Evolutionary conservation across 768 basidiomycete genomes (phyloP), one percentile per base, ranked within the genome.

Genomic region (Tulasnella sp.): DNA sequence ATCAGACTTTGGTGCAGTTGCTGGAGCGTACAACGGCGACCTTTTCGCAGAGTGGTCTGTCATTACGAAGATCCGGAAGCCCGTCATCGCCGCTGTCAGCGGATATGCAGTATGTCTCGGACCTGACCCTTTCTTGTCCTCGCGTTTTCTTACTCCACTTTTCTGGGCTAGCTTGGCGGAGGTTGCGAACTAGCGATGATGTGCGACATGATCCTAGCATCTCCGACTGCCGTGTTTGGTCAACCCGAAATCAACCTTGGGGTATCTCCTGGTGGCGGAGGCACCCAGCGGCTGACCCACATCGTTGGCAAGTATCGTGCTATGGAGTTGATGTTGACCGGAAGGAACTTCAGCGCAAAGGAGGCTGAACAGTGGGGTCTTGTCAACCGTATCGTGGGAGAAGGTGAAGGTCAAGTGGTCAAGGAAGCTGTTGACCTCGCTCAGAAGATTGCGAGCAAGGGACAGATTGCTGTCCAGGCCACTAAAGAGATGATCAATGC

Each of bases 401-500:
- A 83, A 35, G 83, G 84, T 5, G 83, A 85, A 76, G 85, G 92
- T 2, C 86, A 89, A 81, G 95, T 97, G 61, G 91, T 97, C 20
- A 89, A 92, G 42, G 95, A 96, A 83, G 97, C 97, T 0, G 37
- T 77, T 32, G 37, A 46, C 23, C 76, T 77, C n/a, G 76, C 84
- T 2, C 82, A 83, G 69, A 82, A 80, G 77, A 84, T 87, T 73
- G 84, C 83, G 0, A 78, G 81, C 23, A 86, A 84, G 80, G 85
- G 86, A 0, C 78, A 78, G 75, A 79, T 87, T 18, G 91, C 94
- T 32, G 91, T 94, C 20, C 90, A 92, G 83, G 95, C 95, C 40
- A 86, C 83, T 44, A 99, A 99, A 86, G 97, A 99, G 84, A 94
- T 93, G 3, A 94, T 99, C 81, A 97, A 98, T 84, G 92, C 91